A percentile compares a stretch with the other conserved stretches of the same genome.
phyloP scores from a whole-genome alignment of 164 flowering plant genomes.

The Vitis vinifera region DNA sequence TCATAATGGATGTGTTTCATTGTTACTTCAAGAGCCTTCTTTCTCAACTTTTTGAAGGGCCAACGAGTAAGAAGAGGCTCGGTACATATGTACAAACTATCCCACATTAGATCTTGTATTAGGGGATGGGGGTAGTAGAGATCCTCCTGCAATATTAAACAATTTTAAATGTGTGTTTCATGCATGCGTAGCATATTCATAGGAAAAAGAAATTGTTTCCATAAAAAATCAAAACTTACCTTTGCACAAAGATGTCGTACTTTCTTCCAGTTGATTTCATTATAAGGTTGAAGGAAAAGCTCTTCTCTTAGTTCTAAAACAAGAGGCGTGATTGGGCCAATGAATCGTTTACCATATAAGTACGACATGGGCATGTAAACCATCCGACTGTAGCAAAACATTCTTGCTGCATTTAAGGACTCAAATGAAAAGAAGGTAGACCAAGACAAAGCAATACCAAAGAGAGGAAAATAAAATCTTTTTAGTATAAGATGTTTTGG shows the following conservation, averaged over 20 bases:
- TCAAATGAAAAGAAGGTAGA: neutral
- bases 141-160: constrained; percentile 33
- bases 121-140: constrained; percentile 35
- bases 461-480: no score
- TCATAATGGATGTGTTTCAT: constrained; percentile 49
- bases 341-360: constrained; percentile 47
- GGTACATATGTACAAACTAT: constrained; percentile 21
- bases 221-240: constrained; percentile 12
- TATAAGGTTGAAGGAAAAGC: constrained; percentile 37
- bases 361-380: constrained; percentile 48
- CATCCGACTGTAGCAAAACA: constrained; percentile 49
- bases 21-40: constrained; percentile 32
- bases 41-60: constrained; percentile 43
- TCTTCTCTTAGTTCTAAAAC: constrained; percentile 43
- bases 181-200: no score
- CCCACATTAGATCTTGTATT: constrained; percentile 47
- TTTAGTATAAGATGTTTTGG: no score
- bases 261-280: constrained; percentile 39
- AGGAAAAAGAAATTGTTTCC: no score
- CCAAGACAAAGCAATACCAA: no score
- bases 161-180: neutral
- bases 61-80: constrained; percentile 46
- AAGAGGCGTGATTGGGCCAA: constrained; percentile 48
- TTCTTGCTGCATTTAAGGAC: constrained; percentile 33
- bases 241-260: constrained; percentile 39